Conservation (phyloP, 1,139 yeast genomes). For the Sugiyamaella pinicola region DNA sequence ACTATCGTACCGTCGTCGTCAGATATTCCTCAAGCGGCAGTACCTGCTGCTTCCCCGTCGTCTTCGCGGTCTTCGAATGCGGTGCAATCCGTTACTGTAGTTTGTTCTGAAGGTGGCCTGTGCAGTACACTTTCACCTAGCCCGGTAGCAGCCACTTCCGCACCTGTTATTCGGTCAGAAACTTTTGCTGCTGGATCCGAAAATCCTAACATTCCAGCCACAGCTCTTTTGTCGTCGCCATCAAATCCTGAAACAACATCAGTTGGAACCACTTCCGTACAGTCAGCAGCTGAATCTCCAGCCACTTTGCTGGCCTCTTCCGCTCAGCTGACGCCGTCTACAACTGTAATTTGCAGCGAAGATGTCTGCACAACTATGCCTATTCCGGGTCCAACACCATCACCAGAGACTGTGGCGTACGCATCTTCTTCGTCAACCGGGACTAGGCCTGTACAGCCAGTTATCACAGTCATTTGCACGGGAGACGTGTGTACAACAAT, state of each 20-base stretch:
- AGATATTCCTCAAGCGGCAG: background rate
- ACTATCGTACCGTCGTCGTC: conserved; percentile 14
- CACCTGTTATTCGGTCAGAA: background rate
- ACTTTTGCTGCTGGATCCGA: background rate
- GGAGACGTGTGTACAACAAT: conserved; percentile 7
- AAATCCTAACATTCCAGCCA: background rate
- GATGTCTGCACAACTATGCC: conserved; percentile 10
- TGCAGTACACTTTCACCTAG: conserved; percentile 5
- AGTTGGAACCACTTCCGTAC: background rate
- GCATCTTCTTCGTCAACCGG: background rate
- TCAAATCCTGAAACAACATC: background rate
- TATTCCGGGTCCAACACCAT: background rate
- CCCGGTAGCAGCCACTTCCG: background rate
- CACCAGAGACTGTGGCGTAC: background rate
- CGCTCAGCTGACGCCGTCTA: background rate
- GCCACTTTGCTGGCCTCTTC: background rate
- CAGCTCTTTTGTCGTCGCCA: background rate
- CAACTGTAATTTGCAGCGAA: conserved; percentile 7
- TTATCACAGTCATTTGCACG: background rate
- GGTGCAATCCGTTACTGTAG: conserved; percentile 14
- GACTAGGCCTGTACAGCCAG: background rate
- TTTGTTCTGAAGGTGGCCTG: conserved; percentile 12
- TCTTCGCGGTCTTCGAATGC: conserved; percentile 1
- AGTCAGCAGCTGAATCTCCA: background rate
- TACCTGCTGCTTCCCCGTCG: background rate